These are phyloP conservation scores for Plenodomus lindquistii DNA, from an alignment of 2,329 filamentous ascomycete genomes.

Conservation along the genomic window DNA sequence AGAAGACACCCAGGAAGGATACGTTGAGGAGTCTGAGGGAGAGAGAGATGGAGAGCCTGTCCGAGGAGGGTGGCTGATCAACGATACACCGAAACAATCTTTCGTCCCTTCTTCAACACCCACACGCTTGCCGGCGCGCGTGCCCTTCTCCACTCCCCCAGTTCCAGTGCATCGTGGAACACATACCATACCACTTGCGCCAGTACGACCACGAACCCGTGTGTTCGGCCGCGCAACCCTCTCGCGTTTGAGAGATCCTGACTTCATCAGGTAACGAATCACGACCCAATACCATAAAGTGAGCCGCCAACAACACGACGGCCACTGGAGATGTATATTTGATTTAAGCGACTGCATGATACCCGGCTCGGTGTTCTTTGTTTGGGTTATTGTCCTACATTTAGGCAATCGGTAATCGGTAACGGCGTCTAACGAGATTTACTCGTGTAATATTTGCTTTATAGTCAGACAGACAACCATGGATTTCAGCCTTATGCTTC, in stretches of 20 bases:
- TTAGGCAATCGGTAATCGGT: background rate
- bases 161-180: background rate
- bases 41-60: conserved; percentile 39
- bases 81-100: too few relatives aligned
- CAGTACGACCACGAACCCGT: background rate
- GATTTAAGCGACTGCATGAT: background rate
- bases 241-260: background rate
- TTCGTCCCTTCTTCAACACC: conserved; percentile 7
- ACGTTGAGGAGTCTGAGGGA: conserved; percentile 37
- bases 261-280: background rate
- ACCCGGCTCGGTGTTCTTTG: background rate
- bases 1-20: conserved; percentile 29
- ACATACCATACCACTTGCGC: background rate
- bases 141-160: background rate
- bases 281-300: background rate
- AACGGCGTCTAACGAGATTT: conserved; percentile 9
- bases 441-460: conserved; percentile 9
- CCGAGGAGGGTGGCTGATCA: conserved; percentile 37
- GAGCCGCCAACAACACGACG: background rate
- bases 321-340: background rate
- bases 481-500: conserved; percentile 5
- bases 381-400: conserved; percentile 3
- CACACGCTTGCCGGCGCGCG: background rate
- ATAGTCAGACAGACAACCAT: background rate
- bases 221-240: background rate